phyloP scores from a whole-genome alignment of 1,284 basidiomycete species.

The Irpex sp. region DNA sequence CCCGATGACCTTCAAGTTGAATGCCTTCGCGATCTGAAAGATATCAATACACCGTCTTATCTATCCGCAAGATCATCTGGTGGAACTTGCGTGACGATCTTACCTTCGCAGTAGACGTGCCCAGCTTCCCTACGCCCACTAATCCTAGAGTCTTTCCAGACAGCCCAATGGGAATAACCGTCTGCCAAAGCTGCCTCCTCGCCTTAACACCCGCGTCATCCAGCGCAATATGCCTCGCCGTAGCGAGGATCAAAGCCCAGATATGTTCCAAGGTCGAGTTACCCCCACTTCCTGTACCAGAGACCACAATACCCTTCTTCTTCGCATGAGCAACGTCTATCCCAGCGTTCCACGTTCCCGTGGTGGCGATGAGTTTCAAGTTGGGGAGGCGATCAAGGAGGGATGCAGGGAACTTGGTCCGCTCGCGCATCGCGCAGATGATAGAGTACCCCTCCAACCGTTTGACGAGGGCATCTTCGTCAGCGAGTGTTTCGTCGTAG shows the following conservation, averaged over 20 bases:
- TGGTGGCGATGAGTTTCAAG: slow-evolving; percentile 56
- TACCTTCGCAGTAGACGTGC: slow-evolving; percentile 44
- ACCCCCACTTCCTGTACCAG: slow-evolving; percentile 45
- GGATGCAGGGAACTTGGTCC: slow-evolving; percentile 51
- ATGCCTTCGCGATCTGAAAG: slow-evolving; percentile 51
- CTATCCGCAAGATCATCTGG: too few species aligned
- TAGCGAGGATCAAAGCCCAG: slow-evolving; percentile 62
- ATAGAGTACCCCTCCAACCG: slow-evolving; percentile 51
- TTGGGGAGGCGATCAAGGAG: slow-evolving; percentile 54
- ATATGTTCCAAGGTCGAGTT: slow-evolving; percentile 57
- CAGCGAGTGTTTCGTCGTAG: slow-evolving; percentile 47
- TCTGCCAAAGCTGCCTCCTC: slow-evolving; percentile 53
- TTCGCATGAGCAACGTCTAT: slow-evolving; percentile 49
- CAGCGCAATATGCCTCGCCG: slow-evolving; percentile 45
- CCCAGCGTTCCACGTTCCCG: slow-evolving; percentile 46
- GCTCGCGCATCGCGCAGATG: slow-evolving; percentile 66
- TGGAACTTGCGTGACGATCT: slow-evolving; percentile 6
- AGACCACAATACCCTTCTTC: slow-evolving; percentile 50
- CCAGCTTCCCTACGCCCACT: slow-evolving; percentile 56
- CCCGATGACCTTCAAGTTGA: slow-evolving; percentile 54
- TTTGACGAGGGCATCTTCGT: slow-evolving; percentile 46
- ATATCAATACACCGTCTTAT: background rate
- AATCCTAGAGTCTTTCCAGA: slow-evolving; percentile 53
- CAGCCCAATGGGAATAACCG: slow-evolving; percentile 48
- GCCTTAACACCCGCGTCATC: slow-evolving; percentile 50